A percentile compares a stretch with the other conserved stretches of the same genome.
phyloP scores from a whole-genome alignment of 345 rosid genomes.

The Acer saccharum region DNA sequence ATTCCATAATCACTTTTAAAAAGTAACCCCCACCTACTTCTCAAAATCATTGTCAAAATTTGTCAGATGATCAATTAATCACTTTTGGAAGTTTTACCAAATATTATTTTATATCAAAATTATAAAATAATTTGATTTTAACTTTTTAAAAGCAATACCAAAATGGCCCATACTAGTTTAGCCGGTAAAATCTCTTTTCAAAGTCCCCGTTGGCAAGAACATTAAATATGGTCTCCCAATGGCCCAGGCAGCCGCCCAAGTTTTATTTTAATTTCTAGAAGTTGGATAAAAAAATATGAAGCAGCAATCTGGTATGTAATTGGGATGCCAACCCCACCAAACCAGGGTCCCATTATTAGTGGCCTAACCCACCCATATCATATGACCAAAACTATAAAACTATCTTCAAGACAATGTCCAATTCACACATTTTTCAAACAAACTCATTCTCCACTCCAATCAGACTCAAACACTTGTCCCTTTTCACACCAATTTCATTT shows the following conservation, averaged over 20 bases:
- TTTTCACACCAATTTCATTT: constrained; percentile 18
- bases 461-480: constrained; percentile 14
- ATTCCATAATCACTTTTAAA: too few relatives aligned
- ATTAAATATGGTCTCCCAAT: too few relatives aligned
- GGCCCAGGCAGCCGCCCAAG: not conserved
- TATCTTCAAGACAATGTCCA: not conserved
- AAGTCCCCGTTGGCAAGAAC: too few relatives aligned
- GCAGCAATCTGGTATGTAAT: constrained; percentile 20
- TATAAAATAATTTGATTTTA: too few relatives aligned
- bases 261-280: not conserved
- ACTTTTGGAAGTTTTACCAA: too few relatives aligned
- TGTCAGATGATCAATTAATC: too few relatives aligned
- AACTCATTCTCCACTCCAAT: constrained; percentile 14
- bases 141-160: too few relatives aligned
- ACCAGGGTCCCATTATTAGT: constrained; percentile 43
- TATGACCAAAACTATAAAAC: constrained; percentile 5
- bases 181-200: too few relatives aligned
- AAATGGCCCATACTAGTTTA: too few relatives aligned
- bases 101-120: too few relatives aligned
- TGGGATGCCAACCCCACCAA: constrained; percentile 66
- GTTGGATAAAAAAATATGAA: not conserved
- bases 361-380: constrained; percentile 46
- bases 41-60: too few relatives aligned
- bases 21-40: too few relatives aligned
- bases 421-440: not conserved